Evolutionary conservation across 2,329 filamentous ascomycete species (phyloP), one percentile per base, ranked within the genome.

Genomic region (Penicillium sp.): DNA sequence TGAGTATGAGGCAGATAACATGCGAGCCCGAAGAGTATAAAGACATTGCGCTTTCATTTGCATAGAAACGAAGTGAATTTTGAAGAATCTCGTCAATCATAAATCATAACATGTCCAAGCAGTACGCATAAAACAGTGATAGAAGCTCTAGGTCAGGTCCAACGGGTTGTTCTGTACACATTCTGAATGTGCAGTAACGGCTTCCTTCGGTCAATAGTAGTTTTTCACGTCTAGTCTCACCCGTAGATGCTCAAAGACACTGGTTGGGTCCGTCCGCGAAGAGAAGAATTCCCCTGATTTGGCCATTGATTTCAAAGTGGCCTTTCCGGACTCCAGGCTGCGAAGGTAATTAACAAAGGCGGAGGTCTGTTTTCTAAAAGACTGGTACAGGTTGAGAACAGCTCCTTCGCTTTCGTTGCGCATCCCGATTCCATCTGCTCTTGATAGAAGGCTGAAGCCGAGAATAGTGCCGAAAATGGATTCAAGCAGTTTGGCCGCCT

Each of bases 381-480:
- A 78, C 3, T 74, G 71, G 70, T 93, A 91, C 15, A 93, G 70
- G 19, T 80, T 76, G 49, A 67, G 72, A 13, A 81, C 69, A n/a
- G 75, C 70, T 13, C 70, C 73, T 57, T 77, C 75, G 7, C 67
- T 70, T 15, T 76, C 62, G 64, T 77, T 63, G 43, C 77, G 74
- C 13, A 77, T 61, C 17, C 73, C 73, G 61, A 76, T 76, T 2
- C 72, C 73, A 59, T 76, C 63, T 59, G 64, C 62, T 61, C 67
- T 71, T 49, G 69, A 74, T 36, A 75, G 60, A 43, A 73, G 69
- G 54, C 87, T 86, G 68, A 94, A 94, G 13, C 81, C 78, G 12
- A 96, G 77, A n/a, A 96, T 83, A 0, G 85, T 74, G 1, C 80
- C 79, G 62, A 96, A 93, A 1, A 93, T 89, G 19, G 89, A 88